Evolutionary conservation across 1,139 yeast species (phyloP).

Genomic region (Hyphopichia wangnamkhiaoensis): DNA sequence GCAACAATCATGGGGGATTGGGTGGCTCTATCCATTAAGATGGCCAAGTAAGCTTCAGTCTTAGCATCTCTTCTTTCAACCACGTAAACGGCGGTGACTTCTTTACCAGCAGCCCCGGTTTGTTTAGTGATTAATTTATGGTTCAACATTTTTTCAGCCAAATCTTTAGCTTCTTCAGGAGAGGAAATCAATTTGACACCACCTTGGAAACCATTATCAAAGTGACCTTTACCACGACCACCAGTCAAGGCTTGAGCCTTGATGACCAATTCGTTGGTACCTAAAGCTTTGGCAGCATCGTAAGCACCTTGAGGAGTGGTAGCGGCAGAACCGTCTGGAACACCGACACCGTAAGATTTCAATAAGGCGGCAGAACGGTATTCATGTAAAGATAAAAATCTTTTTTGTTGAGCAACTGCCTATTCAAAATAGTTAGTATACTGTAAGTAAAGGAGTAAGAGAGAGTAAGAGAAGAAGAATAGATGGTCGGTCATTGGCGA

Average conservation of each 20-base stretch:
- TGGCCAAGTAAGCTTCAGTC: slow-evolving; percentile 94
- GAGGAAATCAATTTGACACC: slow-evolving; percentile 91
- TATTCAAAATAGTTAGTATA: slow-evolving; percentile 10
- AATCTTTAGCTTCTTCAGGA: slow-evolving; percentile 83
- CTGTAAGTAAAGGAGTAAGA: too few relatives aligned
- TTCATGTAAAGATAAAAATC: slow-evolving; percentile 90
- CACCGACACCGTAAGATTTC: slow-evolving; percentile 80
- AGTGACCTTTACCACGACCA: slow-evolving; percentile 99
- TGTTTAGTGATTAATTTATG: slow-evolving; percentile 97
- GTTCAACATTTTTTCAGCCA: slow-evolving; percentile 86
- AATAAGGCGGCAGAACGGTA: slow-evolving; percentile 92
- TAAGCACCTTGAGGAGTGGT: slow-evolving; percentile 87
- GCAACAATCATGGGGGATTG: slow-evolving; percentile 94
- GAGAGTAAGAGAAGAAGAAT: too few relatives aligned
- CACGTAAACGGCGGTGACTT: slow-evolving; percentile 93
- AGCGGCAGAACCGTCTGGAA: slow-evolving; percentile 91
- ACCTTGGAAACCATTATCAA: slow-evolving; percentile 92
- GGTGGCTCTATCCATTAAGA: slow-evolving; percentile 88
- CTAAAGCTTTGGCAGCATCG: slow-evolving; percentile 65
- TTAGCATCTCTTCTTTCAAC: slow-evolving; percentile 93
- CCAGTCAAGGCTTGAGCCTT: slow-evolving; percentile 99
- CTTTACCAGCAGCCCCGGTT: slow-evolving; percentile 96
- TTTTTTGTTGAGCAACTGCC: slow-evolving; percentile 37
- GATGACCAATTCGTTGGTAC: slow-evolving; percentile 81
- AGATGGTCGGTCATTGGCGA: too few relatives aligned